Evolutionary conservation across 371 early-diverging fungal genomes (phyloP), one percentile per base, ranked within the genome.

Genomic region (Circinella minor): DNA sequence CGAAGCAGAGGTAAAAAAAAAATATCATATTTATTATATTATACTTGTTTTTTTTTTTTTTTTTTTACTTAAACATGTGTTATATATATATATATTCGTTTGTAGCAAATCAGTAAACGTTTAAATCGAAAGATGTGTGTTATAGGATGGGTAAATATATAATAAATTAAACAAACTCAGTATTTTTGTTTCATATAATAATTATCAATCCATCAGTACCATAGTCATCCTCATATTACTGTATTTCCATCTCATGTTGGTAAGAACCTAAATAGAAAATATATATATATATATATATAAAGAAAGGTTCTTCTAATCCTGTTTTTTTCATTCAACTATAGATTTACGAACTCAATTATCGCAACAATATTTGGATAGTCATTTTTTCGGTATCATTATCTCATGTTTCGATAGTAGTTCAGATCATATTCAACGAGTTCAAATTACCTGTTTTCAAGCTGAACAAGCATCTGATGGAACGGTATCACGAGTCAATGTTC

Each of bases 221-320:
- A 88, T 64, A 85, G 86, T 55, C 93, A 93, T 77, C 93, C 93
- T 3, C 89, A 92, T 67, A 93, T 93, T 55, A 93, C 93, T 0
- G 90, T 92, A 10, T 88, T 88, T 37, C 93, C 93, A 9, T 89
- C 89, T 11, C 91, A 91, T 72, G 91, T 93, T 47, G 89, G 88
- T 81, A 77, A 64, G 79, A 9, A 43, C 11, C 11, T 6, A 51
- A 2, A 43, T 43, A 43, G 11, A 43, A 43, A 43, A 51, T 7
- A 15, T 5, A 51, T 13, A 51, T 51, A 15, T 1, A 1, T 15
- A 15, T 3, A 1, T 47, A 47, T 3, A 47, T 3, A 43, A 27
- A 27, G 27, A 27, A 27, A 27, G 27, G 27, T 27, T 27, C 2
- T 27, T 27, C 27, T 27, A 27, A 27, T 27, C n/a, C n/a, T n/a